Base-by-base conservation (phyloP, 2,329 filamentous ascomycete species). In the Cercospora berteroae region DNA sequence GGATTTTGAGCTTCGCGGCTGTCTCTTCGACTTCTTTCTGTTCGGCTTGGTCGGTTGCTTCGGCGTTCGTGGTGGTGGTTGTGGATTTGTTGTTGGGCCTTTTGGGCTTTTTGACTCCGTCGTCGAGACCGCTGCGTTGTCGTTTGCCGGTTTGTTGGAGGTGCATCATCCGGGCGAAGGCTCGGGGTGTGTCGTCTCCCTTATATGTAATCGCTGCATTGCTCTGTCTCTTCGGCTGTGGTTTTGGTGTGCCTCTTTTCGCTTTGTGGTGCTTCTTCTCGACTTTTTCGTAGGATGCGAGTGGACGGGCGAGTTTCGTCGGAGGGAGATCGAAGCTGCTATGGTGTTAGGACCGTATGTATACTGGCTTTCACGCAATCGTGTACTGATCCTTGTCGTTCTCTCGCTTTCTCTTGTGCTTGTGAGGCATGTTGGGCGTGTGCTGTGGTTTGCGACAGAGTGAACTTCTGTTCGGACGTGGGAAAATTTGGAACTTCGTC, bases 141-240 rank as follows among this genome's bases (percentile, higher is more conserved):
- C 76, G 77, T 75, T 88, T 89, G 23, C 81, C 81, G 18, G 70
- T 68, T 48, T 89, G 86, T 50, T 89, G 86, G 71, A 89, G 87
- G 36, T 91, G 88, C 91, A 98, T 95, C 69, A 98, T 81, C 12
- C 93, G 89, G 69, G 88, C 87, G 79, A 99, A 99, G 1, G 91
- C 92, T 72, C 92, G 90, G 0, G 95, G 95, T 1, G 91, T 94
- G 80, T 98, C 95, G 77, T 96, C 89, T 44, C 86, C 79, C 39
- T 83, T 80, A 84, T 89, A 80, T 81, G 81, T 77, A 23, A 72
- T 73, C 10, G 63, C 68, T 77, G 79, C 64, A 57, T 69, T 75
- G 63, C 75, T 79, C 70, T 80, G 79, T 57, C 72, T 67, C 70
- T 75, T 72, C 48, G 67, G 64, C 33, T 67, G 67, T 29, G 50